phyloP scores from a whole-genome alignment of 495 filamentous ascomycete genomes.

The Ramalina intermedia region DNA sequence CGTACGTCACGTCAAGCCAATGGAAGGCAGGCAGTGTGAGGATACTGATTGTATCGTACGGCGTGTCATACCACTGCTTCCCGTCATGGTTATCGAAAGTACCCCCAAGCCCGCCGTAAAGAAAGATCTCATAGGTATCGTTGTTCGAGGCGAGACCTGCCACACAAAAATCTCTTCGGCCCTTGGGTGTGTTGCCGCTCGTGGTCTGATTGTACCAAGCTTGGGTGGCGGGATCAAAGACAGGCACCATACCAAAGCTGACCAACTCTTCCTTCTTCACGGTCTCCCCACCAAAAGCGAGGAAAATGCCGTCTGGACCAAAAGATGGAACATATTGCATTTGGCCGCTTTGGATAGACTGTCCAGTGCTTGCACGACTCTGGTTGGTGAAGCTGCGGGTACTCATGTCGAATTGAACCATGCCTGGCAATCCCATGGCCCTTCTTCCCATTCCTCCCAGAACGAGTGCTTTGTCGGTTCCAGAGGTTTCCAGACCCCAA shows the following conservation, averaged over 20 bases:
- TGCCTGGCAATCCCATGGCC: neutral
- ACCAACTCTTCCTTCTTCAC: neutral
- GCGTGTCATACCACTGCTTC: neutral
- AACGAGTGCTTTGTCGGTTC: neutral
- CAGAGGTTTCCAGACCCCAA: neutral
- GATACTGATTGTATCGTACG: constrained; percentile 13
- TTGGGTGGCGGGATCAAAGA: constrained; percentile 4
- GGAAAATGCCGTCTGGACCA: constrained; percentile 6
- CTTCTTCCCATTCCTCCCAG: neutral
- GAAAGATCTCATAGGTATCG: constrained; percentile 9
- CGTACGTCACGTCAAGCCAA: constrained; percentile 21
- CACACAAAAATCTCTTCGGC: constrained; percentile 3
- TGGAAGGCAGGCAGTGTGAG: constrained; percentile 30
- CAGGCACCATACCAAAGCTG: constrained; percentile 5
- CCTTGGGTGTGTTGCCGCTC: constrained; percentile 6
- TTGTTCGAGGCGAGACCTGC: constrained; percentile 8
- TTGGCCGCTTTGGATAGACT: neutral
- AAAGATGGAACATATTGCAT: constrained; percentile 13
- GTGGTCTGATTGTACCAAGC: constrained; percentile 12
- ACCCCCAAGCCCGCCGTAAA: neutral
- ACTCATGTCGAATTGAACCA: constrained; percentile 9
- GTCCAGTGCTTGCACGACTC: neutral
- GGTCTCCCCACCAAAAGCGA: constrained; percentile 8
- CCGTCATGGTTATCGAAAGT: neutral
- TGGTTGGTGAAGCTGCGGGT: constrained; percentile 3